phyloP scores from a whole-genome alignment of 2,329 filamentous ascomycete genomes.

The Aspergillus nomiae region DNA sequence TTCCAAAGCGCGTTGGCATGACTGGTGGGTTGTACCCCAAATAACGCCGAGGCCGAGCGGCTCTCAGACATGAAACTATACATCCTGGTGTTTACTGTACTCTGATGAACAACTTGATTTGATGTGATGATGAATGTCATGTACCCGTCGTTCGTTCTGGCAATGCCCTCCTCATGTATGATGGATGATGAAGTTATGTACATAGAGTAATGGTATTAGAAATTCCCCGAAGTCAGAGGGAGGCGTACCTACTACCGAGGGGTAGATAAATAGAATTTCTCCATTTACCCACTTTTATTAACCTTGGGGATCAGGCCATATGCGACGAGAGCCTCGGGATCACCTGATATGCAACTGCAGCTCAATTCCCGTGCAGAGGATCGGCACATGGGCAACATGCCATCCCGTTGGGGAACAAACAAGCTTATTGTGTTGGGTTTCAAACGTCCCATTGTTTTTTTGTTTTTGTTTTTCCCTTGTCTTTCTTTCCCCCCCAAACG shows the following conservation, averaged over 20 bases:
- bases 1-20: slow-evolving; percentile 46
- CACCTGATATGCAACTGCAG: slow-evolving; percentile 5
- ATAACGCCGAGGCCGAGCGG: slow-evolving; percentile 23
- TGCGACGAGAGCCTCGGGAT: background rate
- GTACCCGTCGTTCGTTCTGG: background rate
- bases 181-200: slow-evolving; percentile 14
- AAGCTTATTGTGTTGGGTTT: background rate
- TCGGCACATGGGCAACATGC: background rate
- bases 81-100: background rate
- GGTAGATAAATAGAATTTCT: background rate
- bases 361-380: slow-evolving; percentile 6
- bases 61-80: slow-evolving; percentile 17
- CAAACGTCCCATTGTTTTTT: background rate
- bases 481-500: background rate
- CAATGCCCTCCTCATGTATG: background rate
- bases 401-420: background rate
- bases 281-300: slow-evolving; percentile 4
- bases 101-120: background rate
- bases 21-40: slow-evolving; percentile 49
- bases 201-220: slow-evolving; percentile 4
- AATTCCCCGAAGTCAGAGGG: too few relatives aligned
- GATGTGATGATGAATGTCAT: background rate
- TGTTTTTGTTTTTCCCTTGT: background rate
- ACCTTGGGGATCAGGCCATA: slow-evolving; percentile 1
- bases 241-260: background rate